phyloP scores from a whole-genome alignment of 169 alveolate genomes.

The Plasmodium vivax region DNA sequence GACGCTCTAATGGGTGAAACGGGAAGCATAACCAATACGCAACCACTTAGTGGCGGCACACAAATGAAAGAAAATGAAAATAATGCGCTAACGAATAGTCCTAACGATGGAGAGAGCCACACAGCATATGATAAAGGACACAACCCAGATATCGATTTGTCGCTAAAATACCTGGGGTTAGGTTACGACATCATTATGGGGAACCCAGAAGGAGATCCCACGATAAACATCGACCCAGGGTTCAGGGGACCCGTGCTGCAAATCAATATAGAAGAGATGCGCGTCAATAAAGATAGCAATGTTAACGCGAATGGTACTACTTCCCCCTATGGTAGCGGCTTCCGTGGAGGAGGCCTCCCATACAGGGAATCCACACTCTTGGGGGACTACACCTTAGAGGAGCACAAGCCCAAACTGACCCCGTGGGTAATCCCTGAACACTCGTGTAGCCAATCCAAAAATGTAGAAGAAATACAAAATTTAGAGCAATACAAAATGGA shows the following conservation, averaged over 20 bases:
- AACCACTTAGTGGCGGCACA: neutral
- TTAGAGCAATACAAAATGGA: constrained; percentile 82
- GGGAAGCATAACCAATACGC: neutral
- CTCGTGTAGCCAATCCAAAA: constrained; percentile 73
- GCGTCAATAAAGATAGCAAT: neutral
- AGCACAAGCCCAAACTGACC: neutral
- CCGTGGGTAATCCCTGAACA: constrained; percentile 77
- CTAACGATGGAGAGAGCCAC: neutral
- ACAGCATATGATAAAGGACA: neutral
- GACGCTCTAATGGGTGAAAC: constrained; percentile 11
- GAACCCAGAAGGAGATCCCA: constrained; percentile 89
- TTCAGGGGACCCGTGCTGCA: constrained; percentile 86
- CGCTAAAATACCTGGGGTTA: constrained; percentile 84
- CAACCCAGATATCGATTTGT: constrained; percentile 19
- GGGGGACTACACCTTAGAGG: neutral
- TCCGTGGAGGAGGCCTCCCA: neutral
- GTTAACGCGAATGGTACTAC: neutral
- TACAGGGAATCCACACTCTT: neutral
- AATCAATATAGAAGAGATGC: constrained; percentile 39
- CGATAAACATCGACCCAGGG: constrained; percentile 88
- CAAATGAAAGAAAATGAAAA: neutral
- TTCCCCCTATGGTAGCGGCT: neutral
- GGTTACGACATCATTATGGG: constrained; percentile 89
- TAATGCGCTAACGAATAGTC: neutral
- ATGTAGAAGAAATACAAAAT: constrained; percentile 71